A percentile compares a stretch with the other conserved stretches of the same genome.
Evolutionary conservation across 306 rosid genomes (phyloP).

Genomic region (Albizia julibrissin): DNA sequence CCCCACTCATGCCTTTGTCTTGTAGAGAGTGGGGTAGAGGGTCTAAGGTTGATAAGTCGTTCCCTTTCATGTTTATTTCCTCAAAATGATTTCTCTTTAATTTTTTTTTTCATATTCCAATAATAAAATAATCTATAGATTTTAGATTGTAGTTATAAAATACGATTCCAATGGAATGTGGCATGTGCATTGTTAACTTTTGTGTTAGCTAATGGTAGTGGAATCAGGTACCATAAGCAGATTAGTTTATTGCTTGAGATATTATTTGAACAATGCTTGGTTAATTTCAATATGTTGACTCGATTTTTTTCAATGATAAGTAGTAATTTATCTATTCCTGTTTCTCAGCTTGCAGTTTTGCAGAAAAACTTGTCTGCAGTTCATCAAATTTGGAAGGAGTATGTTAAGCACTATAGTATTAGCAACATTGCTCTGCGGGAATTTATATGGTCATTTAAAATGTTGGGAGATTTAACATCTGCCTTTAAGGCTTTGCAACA

Average conservation of each 20-base stretch:
- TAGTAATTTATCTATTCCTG: slow-evolving; percentile 36
- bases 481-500: slow-evolving; percentile 61
- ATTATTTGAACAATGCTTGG: background rate
- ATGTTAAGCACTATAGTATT: slow-evolving; percentile 51
- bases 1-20: background rate
- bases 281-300: slow-evolving; percentile 1
- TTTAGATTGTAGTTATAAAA: slow-evolving; percentile 3
- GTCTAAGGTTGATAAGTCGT: background rate
- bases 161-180: background rate
- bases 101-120: slow-evolving; percentile 1
- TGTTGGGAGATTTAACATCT: slow-evolving; percentile 54
- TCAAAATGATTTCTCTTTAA: background rate
- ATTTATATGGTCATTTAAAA: slow-evolving; percentile 61
- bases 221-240: slow-evolving; percentile 13
- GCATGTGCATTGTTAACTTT: slow-evolving; percentile 8
- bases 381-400: slow-evolving; percentile 73
- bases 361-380: slow-evolving; percentile 68
- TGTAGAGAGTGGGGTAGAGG: slow-evolving; percentile 1
- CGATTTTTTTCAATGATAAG: background rate
- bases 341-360: slow-evolving; percentile 83
- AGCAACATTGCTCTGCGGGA: slow-evolving; percentile 49
- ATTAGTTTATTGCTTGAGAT: slow-evolving; percentile 15
- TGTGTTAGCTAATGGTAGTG: slow-evolving; percentile 16
- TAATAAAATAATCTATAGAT: slow-evolving; percentile 4
- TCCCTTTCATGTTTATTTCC: background rate